Conservation (phyloP, 805 yeast genomes). For the Wickerhamiella hasegawae region DNA sequence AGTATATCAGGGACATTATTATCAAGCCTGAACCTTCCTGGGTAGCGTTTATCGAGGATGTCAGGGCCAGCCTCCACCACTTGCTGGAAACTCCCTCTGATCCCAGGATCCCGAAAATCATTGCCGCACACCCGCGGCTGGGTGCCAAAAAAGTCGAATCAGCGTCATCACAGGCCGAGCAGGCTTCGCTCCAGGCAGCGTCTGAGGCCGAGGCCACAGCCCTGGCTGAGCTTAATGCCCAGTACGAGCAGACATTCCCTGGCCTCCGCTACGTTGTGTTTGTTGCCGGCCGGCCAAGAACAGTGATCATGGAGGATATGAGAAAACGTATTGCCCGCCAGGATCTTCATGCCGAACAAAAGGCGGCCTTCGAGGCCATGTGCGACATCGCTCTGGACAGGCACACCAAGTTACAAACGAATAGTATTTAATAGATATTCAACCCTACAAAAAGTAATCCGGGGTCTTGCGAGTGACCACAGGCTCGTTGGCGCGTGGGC, state of each 20-base stretch:
- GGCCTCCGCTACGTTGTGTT: slow-evolving; percentile 76
- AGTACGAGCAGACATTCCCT: slow-evolving; percentile 48
- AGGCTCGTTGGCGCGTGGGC: slow-evolving; percentile 95
- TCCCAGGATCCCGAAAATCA: slow-evolving; percentile 27
- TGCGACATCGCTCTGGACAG: slow-evolving; percentile 82
- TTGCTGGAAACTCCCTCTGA: slow-evolving; percentile 20
- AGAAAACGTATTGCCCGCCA: slow-evolving; percentile 36
- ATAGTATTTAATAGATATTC: background rate
- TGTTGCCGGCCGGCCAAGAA: slow-evolving; percentile 67
- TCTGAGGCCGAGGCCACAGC: slow-evolving; percentile 33
- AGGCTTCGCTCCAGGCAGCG: slow-evolving; percentile 39
- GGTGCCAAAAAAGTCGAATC: slow-evolving; percentile 46
- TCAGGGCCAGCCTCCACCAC: slow-evolving; percentile 25
- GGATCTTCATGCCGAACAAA: slow-evolving; percentile 39
- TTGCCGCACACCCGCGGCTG: slow-evolving; percentile 83
- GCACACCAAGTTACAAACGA: slow-evolving; percentile 31
- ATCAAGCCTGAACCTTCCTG: slow-evolving; percentile 12
- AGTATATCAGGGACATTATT: slow-evolving; percentile 21
- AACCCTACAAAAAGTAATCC: slow-evolving; percentile 69
- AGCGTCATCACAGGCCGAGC: slow-evolving; percentile 55
- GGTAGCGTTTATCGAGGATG: slow-evolving; percentile 30
- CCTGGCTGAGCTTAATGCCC: slow-evolving; percentile 37
- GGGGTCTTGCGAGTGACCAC: slow-evolving; percentile 94
- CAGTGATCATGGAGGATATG: slow-evolving; percentile 50
- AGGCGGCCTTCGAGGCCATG: slow-evolving; percentile 70